Evolutionary conservation across 257 asterid genomes (phyloP), one percentile per base, ranked within the genome.

Genomic region (Paraleonurus japonicus): DNA sequence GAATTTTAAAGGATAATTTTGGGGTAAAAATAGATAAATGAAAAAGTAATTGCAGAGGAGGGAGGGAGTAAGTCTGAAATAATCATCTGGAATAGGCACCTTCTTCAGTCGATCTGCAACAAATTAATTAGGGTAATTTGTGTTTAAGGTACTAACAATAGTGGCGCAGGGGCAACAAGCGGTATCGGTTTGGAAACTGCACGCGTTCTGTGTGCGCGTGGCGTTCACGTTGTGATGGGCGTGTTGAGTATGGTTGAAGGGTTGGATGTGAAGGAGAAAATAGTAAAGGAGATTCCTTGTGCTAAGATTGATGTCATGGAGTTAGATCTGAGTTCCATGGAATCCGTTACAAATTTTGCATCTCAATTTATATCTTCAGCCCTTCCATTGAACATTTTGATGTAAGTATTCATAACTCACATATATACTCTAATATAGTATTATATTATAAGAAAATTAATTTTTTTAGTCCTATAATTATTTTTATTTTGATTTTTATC

Each of bases 111-210:
- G n/a, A n/a, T n/a, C n/a, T n/a, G n/a, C n/a, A n/a, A n/a, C n/a
- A n/a, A n/a, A n/a, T n/a, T n/a, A n/a, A n/a, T n/a, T n/a, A n/a
- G n/a, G n/a, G n/a, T n/a, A n/a, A n/a, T n/a, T n/a, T n/a, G n/a
- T n/a, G n/a, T n/a, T n/a, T n/a, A n/a, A 32, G 37, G 37, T 32
- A 32, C 37, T 32, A 32, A 32, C 2, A 32, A 35, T 7, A 1
- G 43, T 35, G 43, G 4, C 4, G 51, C 19, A 43, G 72, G 72
- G 32, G 17, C 72, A 27, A 48, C 62, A 12, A 67, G 62, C 32
- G 72, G 72, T 4, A 27, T 67, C 11, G 72, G 72, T 2, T 16
- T 19, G 5, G 72, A 67, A 67, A 47, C 48, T 5, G 47, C 61
- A 12, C 60, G 72, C 3, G 61, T 67, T 9, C 50, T 67, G 2